Conservation (phyloP, 345 rosid species). For the Eucalyptus dawsonii region DNA sequence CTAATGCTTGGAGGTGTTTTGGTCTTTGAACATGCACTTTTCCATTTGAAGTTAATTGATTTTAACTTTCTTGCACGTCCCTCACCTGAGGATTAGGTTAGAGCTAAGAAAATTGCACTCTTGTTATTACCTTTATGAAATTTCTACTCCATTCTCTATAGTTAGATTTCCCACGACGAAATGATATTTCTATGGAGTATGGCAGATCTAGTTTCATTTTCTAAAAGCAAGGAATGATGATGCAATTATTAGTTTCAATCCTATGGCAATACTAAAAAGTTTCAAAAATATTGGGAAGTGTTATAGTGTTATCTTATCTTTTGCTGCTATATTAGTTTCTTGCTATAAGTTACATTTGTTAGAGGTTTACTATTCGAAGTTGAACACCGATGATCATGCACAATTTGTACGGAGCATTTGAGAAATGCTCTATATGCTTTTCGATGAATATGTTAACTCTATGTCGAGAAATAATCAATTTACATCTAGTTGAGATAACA, state of each 20-base stretch:
- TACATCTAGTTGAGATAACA: too few species aligned
- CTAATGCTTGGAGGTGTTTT: not conserved
- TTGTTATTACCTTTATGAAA: too few species aligned
- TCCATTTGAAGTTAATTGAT: not conserved
- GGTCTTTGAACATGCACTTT: not conserved
- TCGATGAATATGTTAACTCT: too few species aligned
- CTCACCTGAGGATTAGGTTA: not conserved
- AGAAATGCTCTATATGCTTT: too few species aligned
- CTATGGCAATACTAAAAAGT: not conserved
- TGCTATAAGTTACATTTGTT: too few species aligned
- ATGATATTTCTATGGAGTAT: not conserved
- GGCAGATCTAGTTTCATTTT: not conserved
- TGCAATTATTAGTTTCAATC: not conserved
- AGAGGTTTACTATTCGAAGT: too few species aligned
- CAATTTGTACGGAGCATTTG: too few species aligned
- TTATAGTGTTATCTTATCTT: too few species aligned
- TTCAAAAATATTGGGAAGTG: too few species aligned
- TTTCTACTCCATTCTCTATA: not conserved
- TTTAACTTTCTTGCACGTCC: not conserved
- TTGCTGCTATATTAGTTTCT: too few species aligned
- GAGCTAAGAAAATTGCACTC: not conserved
- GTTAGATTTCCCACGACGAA: rapidly evolving
- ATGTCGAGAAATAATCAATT: too few species aligned
- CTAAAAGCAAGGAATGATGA: not conserved
- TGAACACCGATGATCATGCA: rapidly evolving